These are phyloP conservation scores for Protomyces gravidus DNA, from an alignment of 1,139 yeast species.

Conservation along the genomic window DNA sequence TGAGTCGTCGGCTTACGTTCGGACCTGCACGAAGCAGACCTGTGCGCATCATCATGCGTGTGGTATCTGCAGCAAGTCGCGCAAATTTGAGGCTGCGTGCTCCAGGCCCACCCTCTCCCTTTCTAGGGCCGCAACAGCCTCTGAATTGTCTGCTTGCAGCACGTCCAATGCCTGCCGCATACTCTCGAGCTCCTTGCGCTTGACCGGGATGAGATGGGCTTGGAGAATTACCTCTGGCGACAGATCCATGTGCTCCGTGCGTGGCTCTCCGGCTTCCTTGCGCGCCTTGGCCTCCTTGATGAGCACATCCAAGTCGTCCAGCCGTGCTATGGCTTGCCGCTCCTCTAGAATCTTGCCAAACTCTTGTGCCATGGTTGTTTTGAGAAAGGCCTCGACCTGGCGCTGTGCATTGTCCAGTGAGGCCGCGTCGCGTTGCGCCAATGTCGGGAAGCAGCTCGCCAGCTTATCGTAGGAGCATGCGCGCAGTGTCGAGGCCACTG, in stretches of 20 bases:
- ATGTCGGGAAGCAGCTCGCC: conserved; percentile 23
- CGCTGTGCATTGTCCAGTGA: conserved; percentile 16
- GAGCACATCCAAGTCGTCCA: conserved; percentile 19
- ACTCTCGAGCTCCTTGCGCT: conserved; percentile 7
- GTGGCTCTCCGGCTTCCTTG: background rate
- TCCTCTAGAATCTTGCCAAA: conserved; percentile 18
- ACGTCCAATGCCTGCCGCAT: background rate
- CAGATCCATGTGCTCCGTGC: conserved; percentile 3
- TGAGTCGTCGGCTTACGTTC: background rate
- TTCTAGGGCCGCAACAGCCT: background rate
- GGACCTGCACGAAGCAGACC: no score
- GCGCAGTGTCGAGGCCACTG: conserved; percentile 9
- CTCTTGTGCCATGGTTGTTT: conserved; percentile 2
- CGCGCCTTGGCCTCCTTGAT: conserved; percentile 14
- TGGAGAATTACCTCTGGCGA: conserved; percentile 18
- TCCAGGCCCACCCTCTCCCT: conserved; percentile 6
- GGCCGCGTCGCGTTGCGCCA: conserved; percentile 17
- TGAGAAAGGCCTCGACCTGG: conserved; percentile 6
- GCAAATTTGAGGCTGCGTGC: background rate
- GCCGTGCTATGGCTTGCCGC: conserved; percentile 6
- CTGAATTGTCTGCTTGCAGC: conserved; percentile 12
- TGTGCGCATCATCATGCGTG: background rate
- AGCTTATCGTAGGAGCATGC: conserved; percentile 12
- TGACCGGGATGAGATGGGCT: conserved; percentile 23
- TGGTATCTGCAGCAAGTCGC: conserved; percentile 3